Conservation (phyloP, 169 alveolate genomes). For the Cryptosporidium sp. region DNA sequence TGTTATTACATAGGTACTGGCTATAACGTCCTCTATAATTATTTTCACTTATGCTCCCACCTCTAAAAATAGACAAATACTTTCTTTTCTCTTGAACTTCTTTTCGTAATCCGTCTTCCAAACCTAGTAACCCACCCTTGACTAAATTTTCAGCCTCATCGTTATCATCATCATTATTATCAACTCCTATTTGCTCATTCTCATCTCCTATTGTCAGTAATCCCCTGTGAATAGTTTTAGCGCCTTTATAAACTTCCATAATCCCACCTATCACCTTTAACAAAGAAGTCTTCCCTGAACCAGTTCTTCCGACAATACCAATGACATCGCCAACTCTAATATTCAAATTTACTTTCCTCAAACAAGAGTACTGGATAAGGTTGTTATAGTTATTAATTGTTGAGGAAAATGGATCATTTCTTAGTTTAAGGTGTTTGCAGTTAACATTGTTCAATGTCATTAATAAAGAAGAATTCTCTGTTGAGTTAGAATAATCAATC, state of each 20-base stretch:
- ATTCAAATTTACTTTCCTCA: constrained; percentile 23
- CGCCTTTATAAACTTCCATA: constrained; percentile 7
- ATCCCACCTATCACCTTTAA: constrained; percentile 52
- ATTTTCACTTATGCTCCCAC: not conserved
- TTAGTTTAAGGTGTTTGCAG: constrained; percentile 27
- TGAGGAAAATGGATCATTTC: constrained; percentile 22
- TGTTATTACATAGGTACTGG: not conserved
- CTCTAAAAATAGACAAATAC: not conserved
- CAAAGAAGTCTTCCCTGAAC: constrained; percentile 67
- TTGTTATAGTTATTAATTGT: not conserved
- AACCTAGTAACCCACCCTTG: not conserved
- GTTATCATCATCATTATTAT: not conserved
- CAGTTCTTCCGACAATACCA: constrained; percentile 62
- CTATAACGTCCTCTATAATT: not conserved
- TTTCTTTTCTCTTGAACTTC: not conserved
- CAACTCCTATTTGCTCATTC: not conserved
- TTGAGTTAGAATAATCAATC: not conserved
- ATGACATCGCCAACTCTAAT: constrained; percentile 46
- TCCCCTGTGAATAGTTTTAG: not conserved
- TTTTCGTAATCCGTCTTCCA: not conserved
- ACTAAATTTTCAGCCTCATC: not conserved
- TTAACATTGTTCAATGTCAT: constrained; percentile 24
- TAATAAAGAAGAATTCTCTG: not conserved
- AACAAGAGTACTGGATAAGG: not conserved
- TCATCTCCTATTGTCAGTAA: not conserved